Conservation (phyloP, 192 early-diverging fungal species). For the Linnemannia exigua region DNA sequence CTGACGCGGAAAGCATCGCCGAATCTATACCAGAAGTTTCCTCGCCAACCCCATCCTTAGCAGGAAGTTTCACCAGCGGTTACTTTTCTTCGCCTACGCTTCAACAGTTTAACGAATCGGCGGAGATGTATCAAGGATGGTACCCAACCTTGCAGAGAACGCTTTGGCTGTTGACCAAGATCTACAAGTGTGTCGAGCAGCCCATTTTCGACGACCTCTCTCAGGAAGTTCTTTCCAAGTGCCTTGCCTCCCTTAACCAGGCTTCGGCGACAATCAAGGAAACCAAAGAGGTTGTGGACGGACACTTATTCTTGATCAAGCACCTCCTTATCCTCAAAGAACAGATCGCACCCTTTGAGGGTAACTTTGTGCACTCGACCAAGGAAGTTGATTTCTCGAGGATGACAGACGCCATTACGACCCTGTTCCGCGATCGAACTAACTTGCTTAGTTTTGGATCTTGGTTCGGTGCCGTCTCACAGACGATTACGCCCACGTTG, state of each 20-base stretch:
- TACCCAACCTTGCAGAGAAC: slow-evolving; percentile 87
- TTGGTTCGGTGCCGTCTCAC: slow-evolving; percentile 51
- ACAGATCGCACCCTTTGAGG: slow-evolving; percentile 83
- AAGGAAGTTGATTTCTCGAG: slow-evolving; percentile 77
- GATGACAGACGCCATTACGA: slow-evolving; percentile 64
- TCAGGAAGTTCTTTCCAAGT: slow-evolving; percentile 85
- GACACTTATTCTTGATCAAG: slow-evolving; percentile 88
- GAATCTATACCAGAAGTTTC: slow-evolving; percentile 49
- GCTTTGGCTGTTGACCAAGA: slow-evolving; percentile 83
- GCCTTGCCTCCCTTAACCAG: slow-evolving; percentile 67
- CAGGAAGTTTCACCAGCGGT: slow-evolving; percentile 40
- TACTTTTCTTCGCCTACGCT: slow-evolving; percentile 45
- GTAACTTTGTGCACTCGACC: slow-evolving; percentile 79
- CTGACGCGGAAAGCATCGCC: slow-evolving; percentile 43
- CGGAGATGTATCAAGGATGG: slow-evolving; percentile 70
- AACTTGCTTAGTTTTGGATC: slow-evolving; percentile 56
- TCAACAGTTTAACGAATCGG: slow-evolving; percentile 50
- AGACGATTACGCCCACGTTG: slow-evolving; percentile 63
- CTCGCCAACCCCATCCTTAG: slow-evolving; percentile 52
- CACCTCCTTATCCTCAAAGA: slow-evolving; percentile 89
- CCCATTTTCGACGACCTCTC: slow-evolving; percentile 89
- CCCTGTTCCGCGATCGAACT: slow-evolving; percentile 41
- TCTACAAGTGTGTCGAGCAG: slow-evolving; percentile 79
- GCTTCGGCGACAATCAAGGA: slow-evolving; percentile 29
- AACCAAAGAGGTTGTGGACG: slow-evolving; percentile 71